Conservation (phyloP, 129 eudicot genomes). For the Ambrosia trifida region DNA sequence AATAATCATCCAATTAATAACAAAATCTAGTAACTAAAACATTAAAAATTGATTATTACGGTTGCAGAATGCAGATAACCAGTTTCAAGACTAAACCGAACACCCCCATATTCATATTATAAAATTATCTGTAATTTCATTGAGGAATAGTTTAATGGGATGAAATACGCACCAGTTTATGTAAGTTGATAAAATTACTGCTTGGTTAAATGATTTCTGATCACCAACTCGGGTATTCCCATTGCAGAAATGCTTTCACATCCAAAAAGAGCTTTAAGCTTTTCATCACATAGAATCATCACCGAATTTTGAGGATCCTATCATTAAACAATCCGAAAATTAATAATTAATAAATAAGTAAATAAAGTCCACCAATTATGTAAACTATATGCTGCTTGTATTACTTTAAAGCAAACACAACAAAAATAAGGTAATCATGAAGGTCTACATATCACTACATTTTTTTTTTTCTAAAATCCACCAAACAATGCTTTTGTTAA, state of each 20-base stretch:
- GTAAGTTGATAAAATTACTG: slow-evolving; percentile 44
- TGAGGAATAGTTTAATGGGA: not conserved
- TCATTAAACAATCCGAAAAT: slow-evolving; percentile 8
- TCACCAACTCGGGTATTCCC: slow-evolving; percentile 70
- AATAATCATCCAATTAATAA: not conserved
- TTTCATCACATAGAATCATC: slow-evolving; percentile 71
- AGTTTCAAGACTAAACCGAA: too few relatives aligned
- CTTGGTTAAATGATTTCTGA: slow-evolving; percentile 60
- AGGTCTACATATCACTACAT: not conserved
- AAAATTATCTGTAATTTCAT: not conserved
- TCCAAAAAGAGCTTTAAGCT: slow-evolving; percentile 77
- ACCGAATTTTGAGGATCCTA: slow-evolving; percentile 75
- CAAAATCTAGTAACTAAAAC: not conserved
- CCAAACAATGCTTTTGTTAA: slow-evolving; percentile 2
- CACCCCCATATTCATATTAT: not conserved
- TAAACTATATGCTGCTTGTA: not conserved
- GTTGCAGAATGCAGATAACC: not conserved
- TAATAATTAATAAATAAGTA: not conserved
- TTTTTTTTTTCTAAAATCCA: not conserved
- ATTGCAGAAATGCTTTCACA: slow-evolving; percentile 72
- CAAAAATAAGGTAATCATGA: not conserved
- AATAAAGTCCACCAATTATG: slow-evolving; percentile 6
- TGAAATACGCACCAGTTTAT: slow-evolving; percentile 45
- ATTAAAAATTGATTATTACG: too few relatives aligned
- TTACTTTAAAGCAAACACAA: not conserved